Conservation (phyloP, 192 early-diverging fungal genomes). For the Mortierella antarctica region DNA sequence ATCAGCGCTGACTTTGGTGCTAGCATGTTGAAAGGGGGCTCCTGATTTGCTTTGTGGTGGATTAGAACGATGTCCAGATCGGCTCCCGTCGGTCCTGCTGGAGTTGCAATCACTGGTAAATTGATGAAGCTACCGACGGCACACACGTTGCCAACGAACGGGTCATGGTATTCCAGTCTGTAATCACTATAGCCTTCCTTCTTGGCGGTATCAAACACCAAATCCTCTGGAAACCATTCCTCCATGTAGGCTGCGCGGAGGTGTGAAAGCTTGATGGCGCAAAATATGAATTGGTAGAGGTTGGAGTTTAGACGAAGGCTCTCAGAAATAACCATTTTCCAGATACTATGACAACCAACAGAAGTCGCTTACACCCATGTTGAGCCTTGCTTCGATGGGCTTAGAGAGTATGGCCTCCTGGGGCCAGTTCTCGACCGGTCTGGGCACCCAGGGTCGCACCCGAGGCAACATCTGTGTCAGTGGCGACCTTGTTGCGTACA, state of each 20-base stretch:
- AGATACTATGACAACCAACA: too few species aligned
- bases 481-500: slow-evolving; percentile 6
- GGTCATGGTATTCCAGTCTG: slow-evolving; percentile 18
- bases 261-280: slow-evolving; percentile 1
- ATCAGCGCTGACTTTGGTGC: slow-evolving; percentile 14
- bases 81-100: slow-evolving; percentile 22
- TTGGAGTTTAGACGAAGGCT: too few species aligned
- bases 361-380: neutral
- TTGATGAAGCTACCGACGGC: slow-evolving; percentile 8
- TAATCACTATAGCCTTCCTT: slow-evolving; percentile 15
- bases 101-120: slow-evolving; percentile 20
- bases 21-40: slow-evolving; percentile 16
- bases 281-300: neutral
- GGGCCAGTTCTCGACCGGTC: neutral
- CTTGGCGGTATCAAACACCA: slow-evolving; percentile 1
- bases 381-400: neutral
- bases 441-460: slow-evolving; percentile 21
- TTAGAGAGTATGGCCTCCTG: neutral
- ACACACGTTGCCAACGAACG: slow-evolving; percentile 25
- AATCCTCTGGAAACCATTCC: neutral
- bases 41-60: neutral
- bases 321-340: too few species aligned
- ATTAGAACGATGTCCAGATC: slow-evolving; percentile 28
- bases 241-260: neutral
- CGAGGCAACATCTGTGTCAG: slow-evolving; percentile 31